Conservation (phyloP, 2,329 filamentous ascomycete species). For the Kalmusia sp. region DNA sequence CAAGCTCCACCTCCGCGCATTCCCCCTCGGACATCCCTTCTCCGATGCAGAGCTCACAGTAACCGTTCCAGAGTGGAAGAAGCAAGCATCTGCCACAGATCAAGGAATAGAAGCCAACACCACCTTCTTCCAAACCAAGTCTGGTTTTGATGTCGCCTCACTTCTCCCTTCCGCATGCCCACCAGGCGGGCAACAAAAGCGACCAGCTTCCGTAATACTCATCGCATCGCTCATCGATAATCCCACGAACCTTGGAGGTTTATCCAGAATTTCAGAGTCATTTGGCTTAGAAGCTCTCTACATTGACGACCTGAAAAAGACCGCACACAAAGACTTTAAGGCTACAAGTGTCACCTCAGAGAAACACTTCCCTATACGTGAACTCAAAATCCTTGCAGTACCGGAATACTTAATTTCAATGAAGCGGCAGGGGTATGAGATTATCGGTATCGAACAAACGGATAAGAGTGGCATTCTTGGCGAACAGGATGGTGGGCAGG, state of each 20-base stretch:
- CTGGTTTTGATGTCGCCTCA: slow-evolving; percentile 50
- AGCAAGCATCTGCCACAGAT: background rate
- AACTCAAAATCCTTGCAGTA: slow-evolving; percentile 39
- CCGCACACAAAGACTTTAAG: slow-evolving; percentile 57
- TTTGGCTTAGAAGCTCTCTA: slow-evolving; percentile 57
- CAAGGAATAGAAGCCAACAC: slow-evolving; percentile 9
- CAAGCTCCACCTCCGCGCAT: slow-evolving; percentile 35
- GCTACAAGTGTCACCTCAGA: slow-evolving; percentile 58
- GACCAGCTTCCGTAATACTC: slow-evolving; percentile 51
- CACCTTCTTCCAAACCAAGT: slow-evolving; percentile 59
- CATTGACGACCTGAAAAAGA: slow-evolving; percentile 50
- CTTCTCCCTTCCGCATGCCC: slow-evolving; percentile 27
- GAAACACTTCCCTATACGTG: slow-evolving; percentile 55
- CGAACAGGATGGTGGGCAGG: slow-evolving; percentile 17
- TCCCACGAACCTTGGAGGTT: slow-evolving; percentile 58
- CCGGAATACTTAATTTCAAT: slow-evolving; percentile 49
- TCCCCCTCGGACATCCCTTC: slow-evolving; percentile 33
- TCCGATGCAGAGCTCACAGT: background rate
- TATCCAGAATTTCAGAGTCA: slow-evolving; percentile 59
- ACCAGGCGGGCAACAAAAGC: slow-evolving; percentile 26
- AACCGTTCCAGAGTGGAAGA: background rate
- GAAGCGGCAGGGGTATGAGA: slow-evolving; percentile 56
- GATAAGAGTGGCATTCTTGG: slow-evolving; percentile 57
- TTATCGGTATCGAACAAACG: slow-evolving; percentile 63
- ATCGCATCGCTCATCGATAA: slow-evolving; percentile 60